Percentiles rank a stretch among this genome's conserved stretches.
phyloP scores from a whole-genome alignment of 768 basidiomycete genomes.

The Thelephora aurantiotincta region DNA sequence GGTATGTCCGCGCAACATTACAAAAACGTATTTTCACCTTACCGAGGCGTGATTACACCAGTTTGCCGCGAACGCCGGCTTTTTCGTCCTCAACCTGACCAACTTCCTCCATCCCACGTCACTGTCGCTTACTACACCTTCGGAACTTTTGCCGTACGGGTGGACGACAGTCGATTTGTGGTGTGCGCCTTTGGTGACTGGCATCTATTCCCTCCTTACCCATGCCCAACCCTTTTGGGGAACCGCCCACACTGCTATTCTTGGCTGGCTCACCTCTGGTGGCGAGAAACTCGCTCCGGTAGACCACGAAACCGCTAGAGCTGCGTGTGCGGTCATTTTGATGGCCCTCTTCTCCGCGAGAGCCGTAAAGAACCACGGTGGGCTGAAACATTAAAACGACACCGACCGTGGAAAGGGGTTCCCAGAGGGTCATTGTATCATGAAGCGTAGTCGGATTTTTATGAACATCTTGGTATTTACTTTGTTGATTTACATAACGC shows the following conservation, averaged over 20 bases:
- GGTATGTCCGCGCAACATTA: slow-evolving; percentile 24
- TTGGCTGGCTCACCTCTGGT: slow-evolving; percentile 28
- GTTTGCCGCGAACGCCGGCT: slow-evolving; percentile 67
- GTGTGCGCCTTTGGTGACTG: slow-evolving; percentile 70
- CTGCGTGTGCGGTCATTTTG: slow-evolving; percentile 57
- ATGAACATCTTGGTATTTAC: too few species aligned
- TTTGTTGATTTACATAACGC: too few species aligned
- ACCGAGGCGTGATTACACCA: slow-evolving; percentile 12
- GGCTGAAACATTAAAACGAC: neutral
- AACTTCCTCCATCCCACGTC: slow-evolving; percentile 64
- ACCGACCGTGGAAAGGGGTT: neutral
- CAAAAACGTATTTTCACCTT: neutral
- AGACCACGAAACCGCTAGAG: slow-evolving; percentile 52
- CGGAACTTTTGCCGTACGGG: slow-evolving; percentile 68
- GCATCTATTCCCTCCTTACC: slow-evolving; percentile 67
- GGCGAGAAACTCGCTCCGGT: slow-evolving; percentile 28
- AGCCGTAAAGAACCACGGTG: slow-evolving; percentile 48
- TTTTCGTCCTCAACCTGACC: slow-evolving; percentile 64
- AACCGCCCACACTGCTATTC: slow-evolving; percentile 35
- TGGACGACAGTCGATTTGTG: slow-evolving; percentile 82
- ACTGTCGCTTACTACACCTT: slow-evolving; percentile 56
- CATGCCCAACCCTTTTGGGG: slow-evolving; percentile 82
- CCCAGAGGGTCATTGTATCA: too few species aligned
- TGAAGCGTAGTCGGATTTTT: too few species aligned
- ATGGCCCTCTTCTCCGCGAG: slow-evolving; percentile 46